Evolutionary conservation across 2,329 filamentous ascomycete species (phyloP).

Genomic region (Neofusicoccum cordaticola): DNA sequence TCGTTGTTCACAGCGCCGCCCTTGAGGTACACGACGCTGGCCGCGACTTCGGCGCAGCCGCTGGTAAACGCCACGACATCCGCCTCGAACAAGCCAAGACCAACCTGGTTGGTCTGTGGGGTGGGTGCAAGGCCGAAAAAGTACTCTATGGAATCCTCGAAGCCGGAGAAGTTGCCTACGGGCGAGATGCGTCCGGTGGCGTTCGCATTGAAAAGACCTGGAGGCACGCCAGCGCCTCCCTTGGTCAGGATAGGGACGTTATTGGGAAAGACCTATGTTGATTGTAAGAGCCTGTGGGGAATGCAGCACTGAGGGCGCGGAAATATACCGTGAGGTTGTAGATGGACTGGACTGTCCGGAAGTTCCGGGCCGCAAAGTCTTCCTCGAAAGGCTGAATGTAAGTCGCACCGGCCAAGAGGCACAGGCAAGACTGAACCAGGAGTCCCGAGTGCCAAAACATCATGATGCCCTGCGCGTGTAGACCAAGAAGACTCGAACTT

Average conservation of each 20-base stretch:
- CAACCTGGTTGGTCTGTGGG: slow-evolving; percentile 27
- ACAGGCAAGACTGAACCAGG: not conserved
- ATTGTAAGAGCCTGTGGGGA: too few species aligned
- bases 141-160: slow-evolving; percentile 45
- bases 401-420: not conserved
- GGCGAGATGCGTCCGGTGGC: slow-evolving; percentile 42
- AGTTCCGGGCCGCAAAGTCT: slow-evolving; percentile 29
- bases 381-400: not conserved
- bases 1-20: slow-evolving; percentile 27
- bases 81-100: slow-evolving; percentile 24
- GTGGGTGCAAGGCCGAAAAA: slow-evolving; percentile 45
- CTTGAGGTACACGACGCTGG: slow-evolving; percentile 38
- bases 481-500: too few species aligned
- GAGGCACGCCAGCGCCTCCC: slow-evolving; percentile 36
- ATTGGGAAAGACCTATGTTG: slow-evolving; percentile 31
- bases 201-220: slow-evolving; percentile 38
- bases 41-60: slow-evolving; percentile 37
- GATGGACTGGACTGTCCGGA: slow-evolving; percentile 37
- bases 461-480: not conserved
- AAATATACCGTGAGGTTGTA: slow-evolving; percentile 39
- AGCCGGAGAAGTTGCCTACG: slow-evolving; percentile 43
- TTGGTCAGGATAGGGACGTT: slow-evolving; percentile 36
- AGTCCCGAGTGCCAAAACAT: not conserved
- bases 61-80: slow-evolving; percentile 31
- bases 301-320: too few species aligned